phyloP scores from a whole-genome alignment of 257 asterid genomes.

The Scutellaria baicalensis region DNA sequence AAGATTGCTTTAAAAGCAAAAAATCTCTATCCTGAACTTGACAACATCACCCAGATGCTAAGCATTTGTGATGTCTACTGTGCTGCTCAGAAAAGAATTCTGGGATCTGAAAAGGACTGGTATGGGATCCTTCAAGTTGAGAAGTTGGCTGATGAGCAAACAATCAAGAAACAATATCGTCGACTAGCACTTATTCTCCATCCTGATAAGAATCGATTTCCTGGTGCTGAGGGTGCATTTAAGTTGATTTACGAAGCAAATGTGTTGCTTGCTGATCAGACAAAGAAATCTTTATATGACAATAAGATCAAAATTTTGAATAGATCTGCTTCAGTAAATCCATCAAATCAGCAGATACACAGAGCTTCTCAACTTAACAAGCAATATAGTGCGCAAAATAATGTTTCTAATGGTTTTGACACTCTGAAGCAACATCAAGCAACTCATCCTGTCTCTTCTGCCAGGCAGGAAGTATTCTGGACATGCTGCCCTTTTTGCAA shows the following conservation, averaged over 20 bases:
- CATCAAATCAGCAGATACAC: slow-evolving; percentile 6
- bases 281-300: slow-evolving; percentile 44
- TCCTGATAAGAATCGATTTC: slow-evolving; percentile 60
- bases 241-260: slow-evolving; percentile 58
- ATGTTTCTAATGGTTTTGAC: slow-evolving; percentile 17
- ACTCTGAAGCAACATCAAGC: slow-evolving; percentile 18
- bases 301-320: slow-evolving; percentile 19
- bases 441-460: slow-evolving; percentile 14
- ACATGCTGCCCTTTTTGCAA: slow-evolving; percentile 44
- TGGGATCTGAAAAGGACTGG: slow-evolving; percentile 58
- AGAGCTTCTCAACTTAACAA: slow-evolving; percentile 6
- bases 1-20: slow-evolving; percentile 49
- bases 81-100: slow-evolving; percentile 34
- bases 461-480: slow-evolving; percentile 34
- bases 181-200: slow-evolving; percentile 57
- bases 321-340: slow-evolving; percentile 21
- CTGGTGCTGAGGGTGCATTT: slow-evolving; percentile 70
- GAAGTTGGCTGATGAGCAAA: slow-evolving; percentile 31
- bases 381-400: slow-evolving; percentile 13
- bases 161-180: slow-evolving; percentile 56
- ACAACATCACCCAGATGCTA: slow-evolving; percentile 48
- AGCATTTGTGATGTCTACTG: slow-evolving; percentile 57
- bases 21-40: slow-evolving; percentile 53
- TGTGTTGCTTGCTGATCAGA: slow-evolving; percentile 41
- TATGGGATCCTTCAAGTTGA: slow-evolving; percentile 59